Conservation (phyloP, 768 basidiomycete species). For the Suillus fuscotomentosus region DNA sequence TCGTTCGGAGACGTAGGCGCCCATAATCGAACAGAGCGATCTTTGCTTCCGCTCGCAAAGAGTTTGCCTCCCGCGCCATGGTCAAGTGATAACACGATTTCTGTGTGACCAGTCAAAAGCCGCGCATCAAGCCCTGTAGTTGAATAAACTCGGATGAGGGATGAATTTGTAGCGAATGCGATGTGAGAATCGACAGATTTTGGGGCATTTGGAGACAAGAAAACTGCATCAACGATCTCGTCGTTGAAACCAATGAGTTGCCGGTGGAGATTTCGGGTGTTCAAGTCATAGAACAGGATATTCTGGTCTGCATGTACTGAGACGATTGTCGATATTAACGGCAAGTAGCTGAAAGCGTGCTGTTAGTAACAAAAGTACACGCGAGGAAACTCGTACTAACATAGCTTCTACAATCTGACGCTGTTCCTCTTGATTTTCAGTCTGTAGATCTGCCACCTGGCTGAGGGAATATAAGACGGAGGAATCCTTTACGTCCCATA, state of each 20-base stretch:
- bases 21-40: constrained; percentile 88
- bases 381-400: constrained; percentile 49
- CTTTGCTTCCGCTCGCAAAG: constrained; percentile 92
- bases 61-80: constrained; percentile 61
- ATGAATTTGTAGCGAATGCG: constrained; percentile 97
- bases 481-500: constrained; percentile 81
- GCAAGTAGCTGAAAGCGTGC: constrained; percentile 57
- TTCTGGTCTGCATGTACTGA: constrained; percentile 97
- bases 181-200: constrained; percentile 62
- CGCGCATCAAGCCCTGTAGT: constrained; percentile 75
- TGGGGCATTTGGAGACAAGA: constrained; percentile 49
- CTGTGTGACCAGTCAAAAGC: constrained; percentile 83
- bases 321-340: constrained; percentile 60
- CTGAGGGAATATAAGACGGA: constrained; percentile 61
- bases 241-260: constrained; percentile 98
- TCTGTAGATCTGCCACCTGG: constrained; percentile 31
- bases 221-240: constrained; percentile 89
- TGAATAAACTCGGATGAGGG: constrained; percentile 88
- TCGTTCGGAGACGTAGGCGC: constrained; percentile 29
- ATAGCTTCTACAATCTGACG: constrained; percentile 78
- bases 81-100: constrained; percentile 88
- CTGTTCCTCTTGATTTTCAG: constrained; percentile 69
- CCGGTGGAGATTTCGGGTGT: constrained; percentile 59
- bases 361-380: constrained; percentile 15
- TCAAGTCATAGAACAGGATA: constrained; percentile 85